phyloP scores from a whole-genome alignment of 2,329 filamentous ascomycete species.

The Aspergillus clavatus region DNA sequence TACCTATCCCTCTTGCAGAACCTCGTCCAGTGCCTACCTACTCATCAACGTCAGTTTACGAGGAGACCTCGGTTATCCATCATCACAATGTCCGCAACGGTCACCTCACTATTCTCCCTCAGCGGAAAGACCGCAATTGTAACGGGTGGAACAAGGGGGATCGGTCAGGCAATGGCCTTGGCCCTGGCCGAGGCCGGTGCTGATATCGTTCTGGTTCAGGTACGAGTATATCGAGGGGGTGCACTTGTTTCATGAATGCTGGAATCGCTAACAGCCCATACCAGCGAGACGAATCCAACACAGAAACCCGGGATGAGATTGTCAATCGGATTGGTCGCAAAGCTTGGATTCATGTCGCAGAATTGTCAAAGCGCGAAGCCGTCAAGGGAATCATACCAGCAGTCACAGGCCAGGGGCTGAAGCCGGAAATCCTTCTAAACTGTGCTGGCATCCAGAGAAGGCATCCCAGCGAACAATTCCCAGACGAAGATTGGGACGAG shows the following conservation, averaged over 20 bases:
- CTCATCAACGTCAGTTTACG: neutral
- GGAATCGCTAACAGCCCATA: neutral
- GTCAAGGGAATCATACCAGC: conserved; percentile 39
- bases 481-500: conserved; percentile 70
- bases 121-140: conserved; percentile 42
- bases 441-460: conserved; percentile 81
- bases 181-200: conserved; percentile 46
- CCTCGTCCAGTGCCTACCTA: too few species aligned
- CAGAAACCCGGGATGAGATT: conserved; percentile 40
- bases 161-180: conserved; percentile 45
- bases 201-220: conserved; percentile 43
- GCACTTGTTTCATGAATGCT: neutral
- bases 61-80: neutral
- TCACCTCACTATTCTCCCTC: conserved; percentile 36
- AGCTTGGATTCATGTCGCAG: conserved; percentile 41
- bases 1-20: too few species aligned
- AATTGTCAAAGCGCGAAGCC: conserved; percentile 39
- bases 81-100: conserved; percentile 24
- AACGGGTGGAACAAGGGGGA: conserved; percentile 46
- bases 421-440: conserved; percentile 75
- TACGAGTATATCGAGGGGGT: too few species aligned
- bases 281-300: conserved; percentile 53
- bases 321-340: conserved; percentile 36
- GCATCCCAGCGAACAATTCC: conserved; percentile 70
- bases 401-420: conserved; percentile 42